Percentiles rank a stretch among this genome's conserved stretches.
These are phyloP conservation scores for Xylaria sp. DNA, from an alignment of 2,329 filamentous ascomycete genomes.

Conservation along the genomic window DNA sequence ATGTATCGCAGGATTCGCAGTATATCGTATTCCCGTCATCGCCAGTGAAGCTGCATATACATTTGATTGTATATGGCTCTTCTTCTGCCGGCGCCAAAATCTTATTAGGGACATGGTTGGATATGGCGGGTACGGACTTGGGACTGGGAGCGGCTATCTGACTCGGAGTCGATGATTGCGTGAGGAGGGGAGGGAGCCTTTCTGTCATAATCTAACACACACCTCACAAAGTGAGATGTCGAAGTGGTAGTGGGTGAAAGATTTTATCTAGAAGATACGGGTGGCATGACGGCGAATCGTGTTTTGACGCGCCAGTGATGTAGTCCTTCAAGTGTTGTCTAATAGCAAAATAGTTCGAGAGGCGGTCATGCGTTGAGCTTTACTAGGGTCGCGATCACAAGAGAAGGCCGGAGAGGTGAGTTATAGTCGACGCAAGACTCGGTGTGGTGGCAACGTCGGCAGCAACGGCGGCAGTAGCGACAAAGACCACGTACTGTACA, in stretches of 20 bases:
- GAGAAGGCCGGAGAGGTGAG: constrained; percentile 20
- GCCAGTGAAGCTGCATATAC: constrained; percentile 92
- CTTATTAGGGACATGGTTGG: constrained; percentile 58
- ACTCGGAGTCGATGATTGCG: constrained; percentile 67
- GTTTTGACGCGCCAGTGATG: constrained; percentile 53
- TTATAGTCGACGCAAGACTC: constrained; percentile 30
- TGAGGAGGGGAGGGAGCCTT: constrained; percentile 63
- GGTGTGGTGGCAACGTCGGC: constrained; percentile 23
- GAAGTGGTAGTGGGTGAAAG: constrained; percentile 40
- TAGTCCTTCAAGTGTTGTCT: constrained; percentile 32
- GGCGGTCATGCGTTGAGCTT: constrained; percentile 32
- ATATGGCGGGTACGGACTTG: constrained; percentile 52
- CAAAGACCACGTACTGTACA: constrained; percentile 43
- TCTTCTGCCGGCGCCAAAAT: constrained; percentile 71
- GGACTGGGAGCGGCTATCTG: constrained; percentile 58
- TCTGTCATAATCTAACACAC: constrained; percentile 71
- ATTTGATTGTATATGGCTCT: constrained; percentile 95
- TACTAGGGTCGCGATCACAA: constrained; percentile 29
- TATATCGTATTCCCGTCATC: constrained; percentile 98
- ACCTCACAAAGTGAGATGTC: constrained; percentile 56
- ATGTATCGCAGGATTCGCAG: constrained; percentile 95
- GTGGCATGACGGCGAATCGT: constrained; percentile 68
- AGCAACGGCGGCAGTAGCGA: constrained; percentile 17
- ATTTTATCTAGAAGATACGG: constrained; percentile 63
- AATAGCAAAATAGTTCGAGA: constrained; percentile 29